Conservation (phyloP, 768 basidiomycete species). For the Mycena rosella region DNA sequence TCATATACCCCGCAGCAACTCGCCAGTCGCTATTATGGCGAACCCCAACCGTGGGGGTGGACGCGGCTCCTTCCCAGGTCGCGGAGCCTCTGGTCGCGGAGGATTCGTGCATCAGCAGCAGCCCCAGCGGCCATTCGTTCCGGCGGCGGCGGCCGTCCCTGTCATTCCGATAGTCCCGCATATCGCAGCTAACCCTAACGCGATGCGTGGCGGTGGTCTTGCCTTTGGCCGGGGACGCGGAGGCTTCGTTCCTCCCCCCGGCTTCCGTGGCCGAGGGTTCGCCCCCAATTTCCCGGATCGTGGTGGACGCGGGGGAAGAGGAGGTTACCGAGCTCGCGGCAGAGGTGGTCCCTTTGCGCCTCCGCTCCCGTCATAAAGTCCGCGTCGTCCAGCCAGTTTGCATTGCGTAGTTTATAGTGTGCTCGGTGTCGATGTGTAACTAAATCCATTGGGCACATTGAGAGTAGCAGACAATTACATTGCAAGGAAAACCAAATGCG, state of each 20-base stretch:
- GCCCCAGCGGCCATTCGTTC: neutral
- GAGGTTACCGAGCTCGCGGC: conserved; percentile 34
- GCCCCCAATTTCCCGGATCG: conserved; percentile 28
- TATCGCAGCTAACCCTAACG: conserved; percentile 12
- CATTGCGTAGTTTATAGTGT: neutral
- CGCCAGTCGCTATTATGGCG: conserved; percentile 77
- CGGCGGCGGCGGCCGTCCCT: neutral
- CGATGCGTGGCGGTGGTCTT: conserved; percentile 22
- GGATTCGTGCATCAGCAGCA: conserved; percentile 25
- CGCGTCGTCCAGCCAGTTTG: neutral
- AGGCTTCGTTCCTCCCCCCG: conserved; percentile 20
- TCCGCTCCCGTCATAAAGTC: conserved; percentile 18
- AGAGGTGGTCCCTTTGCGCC: conserved; percentile 32
- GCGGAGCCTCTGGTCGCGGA: conserved; percentile 9
- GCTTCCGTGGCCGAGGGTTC: conserved; percentile 33
- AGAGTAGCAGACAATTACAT: conserved; percentile 9
- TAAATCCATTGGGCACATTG: neutral
- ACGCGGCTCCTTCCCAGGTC: conserved; percentile 15
- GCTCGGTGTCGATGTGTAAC: neutral
- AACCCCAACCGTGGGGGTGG: conserved; percentile 74
- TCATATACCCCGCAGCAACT: conserved; percentile 41
- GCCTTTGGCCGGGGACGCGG: conserved; percentile 29
- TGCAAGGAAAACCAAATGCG: neutral
- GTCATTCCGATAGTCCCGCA: neutral
- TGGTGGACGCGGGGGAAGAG: conserved; percentile 25